phyloP scores from a whole-genome alignment of 352 stramenopile genomes.

The Phytophthora capsici region DNA sequence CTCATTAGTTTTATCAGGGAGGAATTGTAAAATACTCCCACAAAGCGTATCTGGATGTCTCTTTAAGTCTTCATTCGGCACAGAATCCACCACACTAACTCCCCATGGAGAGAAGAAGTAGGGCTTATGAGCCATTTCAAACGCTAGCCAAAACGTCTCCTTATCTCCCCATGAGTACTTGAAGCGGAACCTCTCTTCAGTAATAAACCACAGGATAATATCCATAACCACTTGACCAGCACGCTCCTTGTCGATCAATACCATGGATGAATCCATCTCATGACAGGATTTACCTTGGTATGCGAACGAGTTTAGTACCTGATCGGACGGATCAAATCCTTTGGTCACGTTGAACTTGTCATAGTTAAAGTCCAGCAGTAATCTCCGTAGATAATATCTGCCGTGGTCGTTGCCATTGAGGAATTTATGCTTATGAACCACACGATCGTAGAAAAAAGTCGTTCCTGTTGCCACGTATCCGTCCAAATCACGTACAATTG shows the following conservation, averaged over 20 bases:
- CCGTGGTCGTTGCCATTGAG: slow-evolving; percentile 41
- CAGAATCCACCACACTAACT: slow-evolving; percentile 37
- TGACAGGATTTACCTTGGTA: slow-evolving; percentile 52
- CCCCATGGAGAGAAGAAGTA: slow-evolving; percentile 57
- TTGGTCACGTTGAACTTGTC: slow-evolving; percentile 37
- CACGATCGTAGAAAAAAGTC: slow-evolving; percentile 74
- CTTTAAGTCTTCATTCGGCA: slow-evolving; percentile 38
- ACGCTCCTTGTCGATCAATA: slow-evolving; percentile 52
- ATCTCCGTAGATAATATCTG: slow-evolving; percentile 44
- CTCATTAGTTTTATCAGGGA: slow-evolving; percentile 25
- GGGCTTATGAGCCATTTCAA: slow-evolving; percentile 36
- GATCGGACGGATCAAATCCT: slow-evolving; percentile 32
- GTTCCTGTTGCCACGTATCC: slow-evolving; percentile 56
- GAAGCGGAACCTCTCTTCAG: slow-evolving; percentile 36
- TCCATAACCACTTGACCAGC: slow-evolving; percentile 38
- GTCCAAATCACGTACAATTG: slow-evolving; percentile 38
- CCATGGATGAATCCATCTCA: slow-evolving; percentile 72
- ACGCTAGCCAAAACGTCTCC: slow-evolving; percentile 53
- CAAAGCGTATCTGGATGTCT: slow-evolving; percentile 39
- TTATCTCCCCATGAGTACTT: slow-evolving; percentile 52
- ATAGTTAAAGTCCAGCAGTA: slow-evolving; percentile 57
- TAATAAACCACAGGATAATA: slow-evolving; percentile 46
- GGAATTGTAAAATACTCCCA: slow-evolving; percentile 47
- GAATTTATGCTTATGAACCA: slow-evolving; percentile 48
- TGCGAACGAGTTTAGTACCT: slow-evolving; percentile 47